phyloP scores from a whole-genome alignment of 306 rosid species.

The Acacia acuminata region DNA sequence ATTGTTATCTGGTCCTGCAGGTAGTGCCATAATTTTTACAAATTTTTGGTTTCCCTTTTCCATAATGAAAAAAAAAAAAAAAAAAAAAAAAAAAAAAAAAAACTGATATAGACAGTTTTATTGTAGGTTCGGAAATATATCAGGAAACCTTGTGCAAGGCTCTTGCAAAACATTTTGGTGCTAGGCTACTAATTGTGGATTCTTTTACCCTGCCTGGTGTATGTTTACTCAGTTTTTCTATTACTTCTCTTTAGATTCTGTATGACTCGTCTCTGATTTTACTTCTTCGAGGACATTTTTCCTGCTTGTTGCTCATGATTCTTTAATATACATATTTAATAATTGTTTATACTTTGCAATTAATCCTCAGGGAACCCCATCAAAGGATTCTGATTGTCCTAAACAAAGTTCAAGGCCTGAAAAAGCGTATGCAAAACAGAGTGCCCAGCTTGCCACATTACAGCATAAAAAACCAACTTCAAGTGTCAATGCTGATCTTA shows the following conservation, averaged over 20 bases:
- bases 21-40: conserved; percentile 37
- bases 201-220: conserved; percentile 86
- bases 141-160: conserved; percentile 93
- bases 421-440: conserved; percentile 61
- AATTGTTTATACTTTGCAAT: conserved; percentile 24
- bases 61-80: not conserved
- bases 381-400: conserved; percentile 58
- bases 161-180: conserved; percentile 84
- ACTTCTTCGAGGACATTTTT: conserved; percentile 6
- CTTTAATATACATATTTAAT: not conserved
- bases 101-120: conserved; percentile 11
- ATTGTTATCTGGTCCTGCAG: conserved; percentile 92
- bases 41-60: conserved; percentile 6
- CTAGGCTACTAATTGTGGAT: conserved; percentile 74
- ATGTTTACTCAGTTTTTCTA: conserved; percentile 42
- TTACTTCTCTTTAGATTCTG: conserved; percentile 4
- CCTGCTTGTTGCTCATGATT: conserved; percentile 1
- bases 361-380: conserved; percentile 52
- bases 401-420: conserved; percentile 77
- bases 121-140: conserved; percentile 93
- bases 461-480: conserved; percentile 77
- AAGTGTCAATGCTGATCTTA: conserved; percentile 85
- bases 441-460: conserved; percentile 47
- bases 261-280: not conserved
- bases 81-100: not conserved